Evolutionary conservation across 179 eudicot genomes (phyloP), one percentile per base, ranked within the genome.

Genomic region (Heliamphora pulchella): DNA sequence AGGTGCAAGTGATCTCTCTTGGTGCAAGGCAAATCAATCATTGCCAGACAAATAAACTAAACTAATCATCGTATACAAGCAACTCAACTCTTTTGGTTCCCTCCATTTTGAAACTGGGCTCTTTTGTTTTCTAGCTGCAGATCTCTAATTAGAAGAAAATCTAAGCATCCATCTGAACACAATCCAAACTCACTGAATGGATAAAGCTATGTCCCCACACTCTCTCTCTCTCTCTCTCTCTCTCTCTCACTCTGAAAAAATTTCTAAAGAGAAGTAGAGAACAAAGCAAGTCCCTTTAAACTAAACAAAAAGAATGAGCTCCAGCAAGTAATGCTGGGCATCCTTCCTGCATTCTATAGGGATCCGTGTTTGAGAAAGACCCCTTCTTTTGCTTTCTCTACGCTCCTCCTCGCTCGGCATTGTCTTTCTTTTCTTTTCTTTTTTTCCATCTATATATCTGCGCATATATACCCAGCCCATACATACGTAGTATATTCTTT

Each of bases 301-400:
- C 86, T 83, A 86, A 82, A 69, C 85, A 83, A 78, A 88, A 83
- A 73, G 89, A 90, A 85, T 76, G 87, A 83, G 74, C 58, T 66
- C 59, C 79, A 57, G 81, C 63, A 67, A 76, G 81, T 71, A 17
- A 82, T 82, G 87, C 72, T 51, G 85, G 87, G 81, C 46, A 61
- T 77, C 76, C 77, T 71, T 81, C 84, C 85, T 74, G 82, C 85
- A 73, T 83, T 79, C 81, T 86, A 91, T 88, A 75, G 94, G 90
- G 94, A 89, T 88, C 89, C 83, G 88, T 88, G 94, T 77, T 65
- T 83, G 85, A 85, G 79, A 80, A 82, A 68, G 76, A 53, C 76
- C 65, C 61, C 79, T 81, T 75, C 13, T 31, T 41, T 57, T 65
- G 65, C 59, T 74, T 72, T 31, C 31, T 0, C 31, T 31, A 31